Evolutionary conservation across 2,329 filamentous ascomycete genomes (phyloP).

Genomic region (Chrysoporthe deuterocubensis): DNA sequence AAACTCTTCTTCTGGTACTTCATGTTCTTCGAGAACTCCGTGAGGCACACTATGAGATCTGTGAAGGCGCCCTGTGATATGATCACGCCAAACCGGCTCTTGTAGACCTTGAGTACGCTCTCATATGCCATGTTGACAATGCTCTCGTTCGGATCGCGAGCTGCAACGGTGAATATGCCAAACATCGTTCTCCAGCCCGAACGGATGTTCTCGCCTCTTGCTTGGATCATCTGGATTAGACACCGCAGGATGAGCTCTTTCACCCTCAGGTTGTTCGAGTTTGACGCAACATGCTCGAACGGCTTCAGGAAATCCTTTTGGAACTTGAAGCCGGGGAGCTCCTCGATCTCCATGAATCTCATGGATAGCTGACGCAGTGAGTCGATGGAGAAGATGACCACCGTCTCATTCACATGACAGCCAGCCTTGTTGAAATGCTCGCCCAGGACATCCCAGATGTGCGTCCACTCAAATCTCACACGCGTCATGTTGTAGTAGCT

Average conservation of each 20-base stretch:
- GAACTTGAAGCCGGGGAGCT: conserved; percentile 98
- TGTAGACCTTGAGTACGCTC: conserved; percentile 95
- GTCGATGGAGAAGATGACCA: conserved; percentile 97
- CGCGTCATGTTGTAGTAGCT: conserved; percentile 99
- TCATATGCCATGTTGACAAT: conserved; percentile 98
- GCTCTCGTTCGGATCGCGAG: conserved; percentile 87
- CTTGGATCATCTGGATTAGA: conserved; percentile 98
- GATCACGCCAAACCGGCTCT: conserved; percentile 91
- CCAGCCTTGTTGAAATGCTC: conserved; percentile 98
- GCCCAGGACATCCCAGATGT: conserved; percentile 96
- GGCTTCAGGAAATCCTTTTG: conserved; percentile 99
- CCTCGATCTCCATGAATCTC: conserved; percentile 98
- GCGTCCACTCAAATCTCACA: conserved; percentile 97
- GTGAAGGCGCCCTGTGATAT: conserved; percentile 97
- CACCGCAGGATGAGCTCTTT: conserved; percentile 98
- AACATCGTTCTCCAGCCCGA: conserved; percentile 99
- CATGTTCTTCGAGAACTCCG: conserved; percentile 98
- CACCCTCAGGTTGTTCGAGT: conserved; percentile 86
- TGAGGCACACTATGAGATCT: conserved; percentile 93
- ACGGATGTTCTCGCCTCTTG: conserved; percentile 92
- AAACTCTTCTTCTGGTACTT: conserved; percentile 98
- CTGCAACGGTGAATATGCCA: conserved; percentile 95
- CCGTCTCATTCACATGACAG: conserved; percentile 92
- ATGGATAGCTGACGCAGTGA: conserved; percentile 94
- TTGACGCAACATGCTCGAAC: conserved; percentile 96